phyloP scores from a whole-genome alignment of 805 yeast species.

The Helenozyma baotianmanensis region DNA sequence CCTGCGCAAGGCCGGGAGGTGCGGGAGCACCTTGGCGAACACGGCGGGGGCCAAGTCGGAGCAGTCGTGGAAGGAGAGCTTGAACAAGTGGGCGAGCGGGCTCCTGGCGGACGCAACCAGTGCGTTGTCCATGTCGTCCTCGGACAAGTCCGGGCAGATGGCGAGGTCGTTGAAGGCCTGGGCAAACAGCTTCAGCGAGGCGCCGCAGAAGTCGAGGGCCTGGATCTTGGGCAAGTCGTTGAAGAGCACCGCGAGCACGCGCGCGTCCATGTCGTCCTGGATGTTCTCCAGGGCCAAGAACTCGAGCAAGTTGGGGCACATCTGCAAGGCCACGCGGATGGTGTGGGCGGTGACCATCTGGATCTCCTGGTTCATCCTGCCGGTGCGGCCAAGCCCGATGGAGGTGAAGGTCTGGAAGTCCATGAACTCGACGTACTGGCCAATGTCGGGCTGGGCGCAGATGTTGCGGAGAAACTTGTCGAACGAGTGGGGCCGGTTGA shows the following conservation, averaged over 20 bases:
- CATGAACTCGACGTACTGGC: slow-evolving; percentile 63
- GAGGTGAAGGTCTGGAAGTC: slow-evolving; percentile 89
- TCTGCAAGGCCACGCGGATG: slow-evolving; percentile 53
- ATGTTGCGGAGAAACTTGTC: slow-evolving; percentile 62
- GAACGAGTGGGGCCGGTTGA: slow-evolving; percentile 78
- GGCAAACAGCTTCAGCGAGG: slow-evolving; percentile 61
- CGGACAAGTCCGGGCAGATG: slow-evolving; percentile 12
- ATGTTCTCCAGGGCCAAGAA: slow-evolving; percentile 82
- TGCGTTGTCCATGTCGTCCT: slow-evolving; percentile 3
- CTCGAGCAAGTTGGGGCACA: slow-evolving; percentile 68
- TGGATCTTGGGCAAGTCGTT: slow-evolving; percentile 52
- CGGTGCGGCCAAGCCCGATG: slow-evolving; percentile 84
- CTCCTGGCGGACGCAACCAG: slow-evolving; percentile 1
- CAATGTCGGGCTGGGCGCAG: slow-evolving; percentile 40
- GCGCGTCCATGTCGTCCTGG: slow-evolving; percentile 69
- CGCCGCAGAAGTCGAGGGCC: slow-evolving; percentile 85
- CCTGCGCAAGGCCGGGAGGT: slow-evolving; percentile 52
- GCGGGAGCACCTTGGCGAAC: slow-evolving; percentile 54
- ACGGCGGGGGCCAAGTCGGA: slow-evolving; percentile 63
- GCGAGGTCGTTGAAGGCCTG: slow-evolving; percentile 47
- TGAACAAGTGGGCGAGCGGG: slow-evolving; percentile 22
- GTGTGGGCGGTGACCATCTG: slow-evolving; percentile 83
- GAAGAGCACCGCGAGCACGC: slow-evolving; percentile 53
- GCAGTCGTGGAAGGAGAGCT: slow-evolving; percentile 82
- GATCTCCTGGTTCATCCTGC: slow-evolving; percentile 84